Evolutionary conservation across 805 yeast species (phyloP).

Genomic region (Saccharomycopsis capsularis): DNA sequence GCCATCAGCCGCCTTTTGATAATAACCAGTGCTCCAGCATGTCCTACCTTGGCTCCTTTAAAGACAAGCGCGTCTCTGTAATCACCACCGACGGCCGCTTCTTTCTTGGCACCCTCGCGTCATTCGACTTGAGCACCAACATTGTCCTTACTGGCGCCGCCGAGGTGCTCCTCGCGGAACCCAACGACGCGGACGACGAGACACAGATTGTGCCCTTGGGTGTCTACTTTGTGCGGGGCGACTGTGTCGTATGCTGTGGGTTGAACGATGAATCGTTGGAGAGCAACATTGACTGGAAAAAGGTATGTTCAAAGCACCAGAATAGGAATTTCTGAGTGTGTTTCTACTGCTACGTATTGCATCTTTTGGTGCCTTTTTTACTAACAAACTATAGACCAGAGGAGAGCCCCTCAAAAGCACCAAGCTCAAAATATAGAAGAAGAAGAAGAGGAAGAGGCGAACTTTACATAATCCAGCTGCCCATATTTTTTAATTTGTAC

Average conservation of each 20-base stretch:
- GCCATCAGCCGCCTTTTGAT: too few relatives aligned
- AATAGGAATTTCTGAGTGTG: neutral
- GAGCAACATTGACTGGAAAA: slow-evolving; percentile 31
- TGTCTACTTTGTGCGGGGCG: slow-evolving; percentile 38
- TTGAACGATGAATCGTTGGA: slow-evolving; percentile 31
- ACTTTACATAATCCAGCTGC: too few relatives aligned
- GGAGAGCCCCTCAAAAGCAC: slow-evolving; percentile 13
- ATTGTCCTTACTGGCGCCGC: slow-evolving; percentile 33
- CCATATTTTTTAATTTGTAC: too few relatives aligned
- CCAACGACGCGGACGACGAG: slow-evolving; percentile 25
- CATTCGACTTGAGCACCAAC: slow-evolving; percentile 39
- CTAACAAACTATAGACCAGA: neutral
- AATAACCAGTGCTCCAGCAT: too few relatives aligned
- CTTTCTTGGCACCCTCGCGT: slow-evolving; percentile 24
- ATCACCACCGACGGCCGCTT: slow-evolving; percentile 32
- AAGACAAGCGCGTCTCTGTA: slow-evolving; percentile 26
- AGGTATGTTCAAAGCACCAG: too few relatives aligned
- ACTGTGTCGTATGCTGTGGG: slow-evolving; percentile 39
- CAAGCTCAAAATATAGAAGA: neutral
- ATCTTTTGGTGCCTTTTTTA: neutral
- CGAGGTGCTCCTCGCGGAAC: slow-evolving; percentile 30
- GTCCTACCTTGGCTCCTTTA: slow-evolving; percentile 17
- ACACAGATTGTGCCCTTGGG: slow-evolving; percentile 34
- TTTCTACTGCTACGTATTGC: neutral
- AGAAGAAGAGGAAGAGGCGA: too few relatives aligned